These are phyloP conservation scores for Coemansia sp. DNA, from an alignment of 192 early-diverging fungal genomes.

Conservation along the genomic window DNA sequence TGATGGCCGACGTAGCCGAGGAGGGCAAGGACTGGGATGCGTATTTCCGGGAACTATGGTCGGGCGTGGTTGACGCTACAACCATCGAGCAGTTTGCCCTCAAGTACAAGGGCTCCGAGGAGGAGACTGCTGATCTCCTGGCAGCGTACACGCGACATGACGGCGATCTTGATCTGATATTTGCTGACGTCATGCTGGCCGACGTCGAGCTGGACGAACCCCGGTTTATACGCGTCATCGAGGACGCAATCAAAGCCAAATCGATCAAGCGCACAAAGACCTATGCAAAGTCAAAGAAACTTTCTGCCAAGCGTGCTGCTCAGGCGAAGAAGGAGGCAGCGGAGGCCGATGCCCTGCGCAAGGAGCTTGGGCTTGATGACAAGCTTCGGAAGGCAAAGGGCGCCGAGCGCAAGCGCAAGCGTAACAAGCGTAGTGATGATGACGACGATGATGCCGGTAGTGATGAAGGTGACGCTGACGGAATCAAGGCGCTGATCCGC, in stretches of 20 bases:
- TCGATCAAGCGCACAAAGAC: conserved; percentile 53
- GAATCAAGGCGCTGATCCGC: conserved; percentile 62
- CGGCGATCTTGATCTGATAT: conserved; percentile 73
- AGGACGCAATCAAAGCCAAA: conserved; percentile 63
- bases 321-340: conserved; percentile 63
- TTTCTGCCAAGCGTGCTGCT: conserved; percentile 54
- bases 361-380: conserved; percentile 63
- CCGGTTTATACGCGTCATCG: conserved; percentile 64
- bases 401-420: conserved; percentile 43
- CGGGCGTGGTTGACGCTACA: conserved; percentile 67
- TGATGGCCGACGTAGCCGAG: conserved; percentile 45
- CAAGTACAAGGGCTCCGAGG: conserved; percentile 74
- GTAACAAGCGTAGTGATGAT: conserved; percentile 7
- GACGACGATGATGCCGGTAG: conserved; percentile 15
- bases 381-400: conserved; percentile 52
- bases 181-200: conserved; percentile 62
- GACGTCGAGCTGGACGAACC: conserved; percentile 63
- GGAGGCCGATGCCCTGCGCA: conserved; percentile 61
- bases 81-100: conserved; percentile 73
- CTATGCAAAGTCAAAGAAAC: conserved; percentile 60
- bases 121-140: conserved; percentile 73
- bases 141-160: conserved; percentile 63
- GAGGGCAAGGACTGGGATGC: conserved; percentile 75
- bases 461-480: conserved; percentile 36
- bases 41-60: conserved; percentile 79